Evolutionary conservation across 1,139 yeast genomes (phyloP), one percentile per base, ranked within the genome.

Genomic region (Geotrichum histeridarum): DNA sequence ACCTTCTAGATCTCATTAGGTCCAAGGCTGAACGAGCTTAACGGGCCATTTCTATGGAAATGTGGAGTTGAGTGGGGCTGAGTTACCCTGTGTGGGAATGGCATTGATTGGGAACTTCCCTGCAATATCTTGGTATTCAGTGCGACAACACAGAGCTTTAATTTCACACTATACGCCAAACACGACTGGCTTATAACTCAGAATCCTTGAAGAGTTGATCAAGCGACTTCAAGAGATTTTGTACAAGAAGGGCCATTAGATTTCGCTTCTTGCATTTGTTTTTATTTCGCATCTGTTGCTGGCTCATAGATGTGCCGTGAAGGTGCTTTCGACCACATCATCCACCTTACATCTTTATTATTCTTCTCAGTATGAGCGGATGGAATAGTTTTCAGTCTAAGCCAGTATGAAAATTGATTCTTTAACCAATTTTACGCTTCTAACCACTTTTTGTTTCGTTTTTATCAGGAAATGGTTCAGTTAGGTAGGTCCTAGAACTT

Each of bases 381-480:
- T 45, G 49, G 49, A 45, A 45, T n/a, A 45, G 39, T 15, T 36
- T 35, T 36, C 42, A 22, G 14, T 45, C 49, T n/a, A 45, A 45
- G 22, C 49, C 49, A 15, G 49, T 45, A 45, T 17, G 49, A 11
- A 6, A 11, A 12, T 32, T 44, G 14, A 18, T 32, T 8, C 4
- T 31, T 12, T 11, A 11, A 8, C 8, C 17, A 8, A 2, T n/a
- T 15, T 12, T n/a, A 17, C 27, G 4, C 15, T 33, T 17, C 49
- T 45, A 36, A 45, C 33, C 33, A 2, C 12, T 41, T 30, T 39
- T 27, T 38, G 15, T 37, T 50, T 11, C 8, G n/a, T n/a, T n/a
- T 30, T 27, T 2, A 57, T n/a, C n/a, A 72, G 67, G 84, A 81
- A 65, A 81, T 81, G 85, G 77, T 82, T 27, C 85, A 81, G 70